Percentiles rank a stretch among this genome's conserved stretches.
phyloP scores from a whole-genome alignment of 306 rosid genomes.

The Quercus dentata region DNA sequence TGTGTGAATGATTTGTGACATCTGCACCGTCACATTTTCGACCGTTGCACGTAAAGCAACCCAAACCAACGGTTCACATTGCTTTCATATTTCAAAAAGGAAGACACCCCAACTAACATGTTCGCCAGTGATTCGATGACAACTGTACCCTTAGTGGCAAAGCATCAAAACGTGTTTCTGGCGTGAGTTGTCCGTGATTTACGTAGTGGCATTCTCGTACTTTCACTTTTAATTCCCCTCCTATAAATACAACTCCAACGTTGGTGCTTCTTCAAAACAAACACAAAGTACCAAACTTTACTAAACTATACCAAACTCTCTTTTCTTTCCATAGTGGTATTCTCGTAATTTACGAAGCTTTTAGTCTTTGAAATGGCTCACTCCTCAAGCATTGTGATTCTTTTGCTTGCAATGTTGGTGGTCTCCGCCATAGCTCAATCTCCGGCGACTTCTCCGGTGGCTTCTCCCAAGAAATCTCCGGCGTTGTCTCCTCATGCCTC shows the following conservation, averaged over 20 bases:
- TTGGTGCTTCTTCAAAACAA: neutral
- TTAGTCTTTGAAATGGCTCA: neutral
- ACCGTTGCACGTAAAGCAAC: neutral
- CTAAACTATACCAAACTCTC: too few species aligned
- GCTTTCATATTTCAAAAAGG: neutral
- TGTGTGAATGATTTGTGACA: neutral
- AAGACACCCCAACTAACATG: neutral
- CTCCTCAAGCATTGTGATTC: neutral
- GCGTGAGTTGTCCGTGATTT: neutral
- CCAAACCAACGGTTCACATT: neutral
- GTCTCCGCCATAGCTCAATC: conserved; percentile 10
- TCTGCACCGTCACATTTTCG: neutral
- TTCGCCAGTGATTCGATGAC: neutral
- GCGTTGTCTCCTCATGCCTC: neutral
- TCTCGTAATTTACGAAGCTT: neutral
- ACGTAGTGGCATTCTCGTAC: neutral
- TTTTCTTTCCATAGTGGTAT: too few species aligned
- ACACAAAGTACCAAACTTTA: too few species aligned
- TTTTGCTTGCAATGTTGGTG: neutral
- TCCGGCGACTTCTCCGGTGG: neutral
- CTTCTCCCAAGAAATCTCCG: neutral
- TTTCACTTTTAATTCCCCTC: neutral
- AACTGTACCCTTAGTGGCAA: neutral
- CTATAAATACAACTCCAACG: neutral
- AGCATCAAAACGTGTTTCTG: neutral